Conservation (phyloP, 768 basidiomycete genomes). For the Lyophyllum decastes region DNA sequence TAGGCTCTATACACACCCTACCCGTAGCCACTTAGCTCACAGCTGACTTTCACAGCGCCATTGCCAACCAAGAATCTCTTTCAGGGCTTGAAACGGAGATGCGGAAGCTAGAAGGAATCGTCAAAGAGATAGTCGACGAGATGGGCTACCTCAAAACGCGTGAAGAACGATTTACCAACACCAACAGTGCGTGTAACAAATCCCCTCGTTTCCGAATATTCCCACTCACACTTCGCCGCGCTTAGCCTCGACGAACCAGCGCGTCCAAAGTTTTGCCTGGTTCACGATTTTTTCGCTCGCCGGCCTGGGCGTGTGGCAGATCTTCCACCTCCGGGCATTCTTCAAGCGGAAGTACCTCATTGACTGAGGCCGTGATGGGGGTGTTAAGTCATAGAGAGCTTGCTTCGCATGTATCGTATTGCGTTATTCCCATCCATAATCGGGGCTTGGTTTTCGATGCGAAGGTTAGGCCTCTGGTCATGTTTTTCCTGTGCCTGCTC, state of each 20-base stretch:
- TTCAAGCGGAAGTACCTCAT: constrained; percentile 97
- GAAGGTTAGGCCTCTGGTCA: no score
- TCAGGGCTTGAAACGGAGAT: constrained; percentile 97
- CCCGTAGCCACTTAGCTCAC: not conserved
- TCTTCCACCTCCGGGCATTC: constrained; percentile 90
- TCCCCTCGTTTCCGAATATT: not conserved
- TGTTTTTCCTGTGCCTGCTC: no score
- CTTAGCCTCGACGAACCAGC: constrained; percentile 85
- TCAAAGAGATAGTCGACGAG: constrained; percentile 94
- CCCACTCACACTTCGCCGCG: not conserved
- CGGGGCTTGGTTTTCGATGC: not conserved
- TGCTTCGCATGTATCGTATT: constrained; percentile 8
- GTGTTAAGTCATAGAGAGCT: not conserved
- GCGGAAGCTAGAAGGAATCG: constrained; percentile 94
- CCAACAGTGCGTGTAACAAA: constrained; percentile 71
- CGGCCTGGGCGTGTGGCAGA: constrained; percentile 89
- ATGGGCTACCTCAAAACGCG: constrained; percentile 86
- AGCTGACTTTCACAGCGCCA: constrained; percentile 61
- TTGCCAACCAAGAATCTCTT: constrained; percentile 96
- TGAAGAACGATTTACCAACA: constrained; percentile 86
- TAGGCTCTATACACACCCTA: constrained; percentile 29
- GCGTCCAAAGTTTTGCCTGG: constrained; percentile 93
- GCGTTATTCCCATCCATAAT: constrained; percentile 1
- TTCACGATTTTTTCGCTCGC: constrained; percentile 81
- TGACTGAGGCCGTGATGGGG: constrained; percentile 45